Percentiles rank a stretch among this genome's conserved stretches.
Conservation (phyloP, 768 basidiomycete genomes). For the Fibroporia radiculosa region DNA sequence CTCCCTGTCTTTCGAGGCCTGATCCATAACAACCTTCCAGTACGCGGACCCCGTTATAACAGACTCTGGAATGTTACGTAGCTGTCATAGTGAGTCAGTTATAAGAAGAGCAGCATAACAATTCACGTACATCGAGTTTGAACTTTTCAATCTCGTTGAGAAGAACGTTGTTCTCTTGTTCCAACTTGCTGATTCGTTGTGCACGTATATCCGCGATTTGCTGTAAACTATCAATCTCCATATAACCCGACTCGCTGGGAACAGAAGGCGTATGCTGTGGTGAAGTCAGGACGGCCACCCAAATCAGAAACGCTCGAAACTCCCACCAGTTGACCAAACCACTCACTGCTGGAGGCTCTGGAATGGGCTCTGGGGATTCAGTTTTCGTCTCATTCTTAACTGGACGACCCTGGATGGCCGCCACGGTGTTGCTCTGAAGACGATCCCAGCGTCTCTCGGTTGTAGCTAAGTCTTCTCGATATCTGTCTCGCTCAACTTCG, state of each 20-base stretch:
- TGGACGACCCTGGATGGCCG: conserved; percentile 9
- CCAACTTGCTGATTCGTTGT: conserved; percentile 39
- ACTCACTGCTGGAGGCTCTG: conserved; percentile 70
- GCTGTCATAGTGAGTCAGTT: background rate
- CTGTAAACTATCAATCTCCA: conserved; percentile 30
- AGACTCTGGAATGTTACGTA: background rate
- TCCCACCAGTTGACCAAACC: conserved; percentile 61
- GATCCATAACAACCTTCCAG: no score
- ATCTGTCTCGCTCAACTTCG: conserved; percentile 16
- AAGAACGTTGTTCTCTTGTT: conserved; percentile 37
- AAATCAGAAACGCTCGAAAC: conserved; percentile 37
- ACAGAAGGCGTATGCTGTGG: conserved; percentile 36
- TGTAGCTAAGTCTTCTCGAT: conserved; percentile 17
- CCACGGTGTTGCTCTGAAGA: conserved; percentile 17
- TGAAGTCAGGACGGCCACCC: conserved; percentile 31
- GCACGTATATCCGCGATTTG: conserved; percentile 34
- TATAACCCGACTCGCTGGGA: conserved; percentile 27
- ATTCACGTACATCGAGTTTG: conserved; percentile 35
- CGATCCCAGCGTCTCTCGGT: conserved; percentile 22
- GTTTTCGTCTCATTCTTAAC: conserved; percentile 22
- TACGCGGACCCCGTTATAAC: no score
- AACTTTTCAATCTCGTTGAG: conserved; percentile 37
- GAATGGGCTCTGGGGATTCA: conserved; percentile 43
- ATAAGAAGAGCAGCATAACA: background rate
- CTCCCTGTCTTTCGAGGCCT: conserved; percentile 1